Evolutionary conservation across 2,329 filamentous ascomycete genomes (phyloP).

Genomic region (Atkinsonella texensis): DNA sequence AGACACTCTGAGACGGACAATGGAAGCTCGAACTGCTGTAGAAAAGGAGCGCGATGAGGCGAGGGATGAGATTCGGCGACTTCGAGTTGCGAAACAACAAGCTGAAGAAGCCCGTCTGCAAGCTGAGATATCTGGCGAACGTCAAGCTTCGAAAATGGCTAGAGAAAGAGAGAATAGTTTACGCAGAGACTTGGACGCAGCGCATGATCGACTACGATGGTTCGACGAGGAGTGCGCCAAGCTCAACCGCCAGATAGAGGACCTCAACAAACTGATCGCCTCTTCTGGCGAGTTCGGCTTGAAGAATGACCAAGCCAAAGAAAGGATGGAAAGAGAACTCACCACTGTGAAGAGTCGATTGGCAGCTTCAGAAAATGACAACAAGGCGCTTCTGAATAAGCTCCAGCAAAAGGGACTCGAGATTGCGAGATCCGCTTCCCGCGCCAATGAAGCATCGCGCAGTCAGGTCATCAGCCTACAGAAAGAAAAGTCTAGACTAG

Average conservation of each 20-base stretch:
- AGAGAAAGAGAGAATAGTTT: constrained; percentile 70
- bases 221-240: constrained; percentile 69
- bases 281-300: constrained; percentile 82
- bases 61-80: constrained; percentile 68
- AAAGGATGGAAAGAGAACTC: constrained; percentile 81
- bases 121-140: constrained; percentile 70
- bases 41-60: constrained; percentile 86
- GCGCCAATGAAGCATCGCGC: constrained; percentile 72
- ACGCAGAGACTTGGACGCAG: constrained; percentile 68
- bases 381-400: constrained; percentile 89
- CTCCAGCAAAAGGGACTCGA: constrained; percentile 95
- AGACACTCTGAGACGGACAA: constrained; percentile 75
- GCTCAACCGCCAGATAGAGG: constrained; percentile 69
- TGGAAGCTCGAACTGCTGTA: constrained; percentile 65
- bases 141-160: constrained; percentile 63
- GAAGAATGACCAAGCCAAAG: constrained; percentile 87
- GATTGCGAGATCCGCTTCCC: constrained; percentile 80
- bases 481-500: constrained; percentile 68
- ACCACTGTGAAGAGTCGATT: constrained; percentile 83
- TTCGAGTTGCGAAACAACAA: constrained; percentile 73
- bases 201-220: constrained; percentile 62
- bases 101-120: constrained; percentile 77
- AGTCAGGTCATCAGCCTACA: constrained; percentile 65
- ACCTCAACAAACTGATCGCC: constrained; percentile 74
- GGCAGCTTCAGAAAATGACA: constrained; percentile 90